These are phyloP conservation scores for Colletotrichum sp. DNA, from an alignment of 2,329 filamentous ascomycete species.

Conservation along the genomic window DNA sequence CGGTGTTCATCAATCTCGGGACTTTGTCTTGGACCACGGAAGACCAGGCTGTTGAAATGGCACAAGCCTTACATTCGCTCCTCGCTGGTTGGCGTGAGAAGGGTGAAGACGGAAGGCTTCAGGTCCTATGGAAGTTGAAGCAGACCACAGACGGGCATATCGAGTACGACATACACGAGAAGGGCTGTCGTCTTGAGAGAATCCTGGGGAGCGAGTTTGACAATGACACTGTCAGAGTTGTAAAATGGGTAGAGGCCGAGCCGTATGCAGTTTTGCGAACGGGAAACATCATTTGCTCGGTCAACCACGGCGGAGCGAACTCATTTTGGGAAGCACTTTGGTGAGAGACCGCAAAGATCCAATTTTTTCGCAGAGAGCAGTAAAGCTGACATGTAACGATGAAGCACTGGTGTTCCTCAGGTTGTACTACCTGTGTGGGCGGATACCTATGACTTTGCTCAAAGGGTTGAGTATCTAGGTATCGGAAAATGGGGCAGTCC, in stretches of 20 bases:
- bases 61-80: constrained; percentile 36
- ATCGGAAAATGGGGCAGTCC: constrained; percentile 33
- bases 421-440: constrained; percentile 49
- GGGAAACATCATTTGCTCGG: constrained; percentile 41
- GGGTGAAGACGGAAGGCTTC: constrained; percentile 8
- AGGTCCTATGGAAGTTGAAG: constrained; percentile 40
- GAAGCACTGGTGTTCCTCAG: constrained; percentile 48
- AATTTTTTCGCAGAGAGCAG: neutral
- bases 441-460: constrained; percentile 52
- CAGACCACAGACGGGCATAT: neutral
- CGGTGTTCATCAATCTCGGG: constrained; percentile 55
- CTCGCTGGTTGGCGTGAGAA: constrained; percentile 24
- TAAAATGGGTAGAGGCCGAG: constrained; percentile 43
- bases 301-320: constrained; percentile 54
- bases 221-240: constrained; percentile 36
- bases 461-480: constrained; percentile 46
- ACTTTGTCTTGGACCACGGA: constrained; percentile 37
- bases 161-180: neutral
- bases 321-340: constrained; percentile 42
- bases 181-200: neutral
- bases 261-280: constrained; percentile 39
- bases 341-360: constrained; percentile 21
- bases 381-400: neutral
- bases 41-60: constrained; percentile 42
- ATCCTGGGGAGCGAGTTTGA: constrained; percentile 11